These are phyloP conservation scores for Trichophyton schoenleinii DNA, from an alignment of 2,329 filamentous ascomycete genomes.

Conservation along the genomic window DNA sequence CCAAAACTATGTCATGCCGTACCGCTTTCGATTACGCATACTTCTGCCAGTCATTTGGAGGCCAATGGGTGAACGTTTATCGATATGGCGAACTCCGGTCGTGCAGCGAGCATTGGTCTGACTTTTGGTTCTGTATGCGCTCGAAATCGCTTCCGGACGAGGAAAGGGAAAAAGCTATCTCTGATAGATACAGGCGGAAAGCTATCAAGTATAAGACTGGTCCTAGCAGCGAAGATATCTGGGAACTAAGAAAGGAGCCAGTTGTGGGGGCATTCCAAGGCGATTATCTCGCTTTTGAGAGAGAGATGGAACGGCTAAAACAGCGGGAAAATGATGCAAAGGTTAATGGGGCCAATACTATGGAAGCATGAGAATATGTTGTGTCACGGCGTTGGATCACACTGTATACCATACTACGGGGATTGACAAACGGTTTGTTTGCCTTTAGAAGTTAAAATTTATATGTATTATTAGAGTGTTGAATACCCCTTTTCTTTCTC, in stretches of 20 bases:
- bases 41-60: constrained; percentile 83
- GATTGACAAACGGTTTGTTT: background rate
- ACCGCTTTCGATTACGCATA: constrained; percentile 85
- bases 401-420: background rate
- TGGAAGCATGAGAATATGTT: background rate
- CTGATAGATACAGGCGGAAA: constrained; percentile 56
- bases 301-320: constrained; percentile 15
- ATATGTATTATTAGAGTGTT: background rate
- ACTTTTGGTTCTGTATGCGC: constrained; percentile 98
- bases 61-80: constrained; percentile 86
- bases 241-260: constrained; percentile 58
- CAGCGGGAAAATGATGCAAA: background rate
- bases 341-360: background rate
- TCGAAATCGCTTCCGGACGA: constrained; percentile 51
- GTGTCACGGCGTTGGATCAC: background rate
- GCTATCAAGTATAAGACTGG: constrained; percentile 53
- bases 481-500: constrained; percentile 1
- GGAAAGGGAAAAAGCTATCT: constrained; percentile 48
- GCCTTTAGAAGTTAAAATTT: background rate
- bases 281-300: constrained; percentile 20
- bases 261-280: constrained; percentile 41
- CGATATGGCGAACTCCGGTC: constrained; percentile 64
- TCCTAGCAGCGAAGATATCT: constrained; percentile 78
- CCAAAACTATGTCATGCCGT: constrained; percentile 75
- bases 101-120: constrained; percentile 76